Base-by-base conservation (phyloP, 352 stramenopile genomes). In the Phytophthora parvispora region DNA sequence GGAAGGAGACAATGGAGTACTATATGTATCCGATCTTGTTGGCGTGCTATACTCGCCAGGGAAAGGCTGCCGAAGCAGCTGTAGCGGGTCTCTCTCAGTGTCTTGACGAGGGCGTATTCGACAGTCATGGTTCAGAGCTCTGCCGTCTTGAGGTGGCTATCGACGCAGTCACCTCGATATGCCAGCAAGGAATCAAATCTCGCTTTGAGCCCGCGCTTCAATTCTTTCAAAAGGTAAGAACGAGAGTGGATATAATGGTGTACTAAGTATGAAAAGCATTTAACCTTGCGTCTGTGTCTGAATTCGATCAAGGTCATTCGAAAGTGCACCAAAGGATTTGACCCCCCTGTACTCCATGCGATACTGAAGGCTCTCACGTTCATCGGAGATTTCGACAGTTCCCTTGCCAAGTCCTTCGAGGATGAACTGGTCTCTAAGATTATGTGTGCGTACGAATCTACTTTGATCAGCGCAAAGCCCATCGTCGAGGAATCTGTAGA, bases 1-100 rank as follows among this genome's bases (percentile, higher is more conserved):
- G 66, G 60, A 67, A 72, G 18, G 70, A 78, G 38, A 74, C 72
- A 10, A 56, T 85, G 2, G 87, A 92, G 31, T 91, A 92, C 31
- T 94, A 93, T 63, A 72, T 95, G 52, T 97, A 87, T 52, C 86
- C 87, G 34, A 54, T 95, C n/a, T 59, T 96, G 13, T 32, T 94
- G 12, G 84, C 86, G 4, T 95, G 88, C 62, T 93, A 93, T 64
- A 94, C 78, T 48, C 78, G 88, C 7, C 88, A 96, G 34, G 87
- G 86, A 48, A 78, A 67, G 40, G 77, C 81, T 0, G 87, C 89
- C 12, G 73, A 86, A 28, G 67, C 66, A 4, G 83, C 89, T 5
- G 60, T 95, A 20, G 59, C 71, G 27, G 74, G 67, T 8, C 56
- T 97, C 0, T 74, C 77, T n/a, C 67, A 89, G 22, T 93, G 85